These are phyloP conservation scores for Aureobasidium mangrovei DNA, from an alignment of 2,329 filamentous ascomycete genomes.

Conservation along the genomic window DNA sequence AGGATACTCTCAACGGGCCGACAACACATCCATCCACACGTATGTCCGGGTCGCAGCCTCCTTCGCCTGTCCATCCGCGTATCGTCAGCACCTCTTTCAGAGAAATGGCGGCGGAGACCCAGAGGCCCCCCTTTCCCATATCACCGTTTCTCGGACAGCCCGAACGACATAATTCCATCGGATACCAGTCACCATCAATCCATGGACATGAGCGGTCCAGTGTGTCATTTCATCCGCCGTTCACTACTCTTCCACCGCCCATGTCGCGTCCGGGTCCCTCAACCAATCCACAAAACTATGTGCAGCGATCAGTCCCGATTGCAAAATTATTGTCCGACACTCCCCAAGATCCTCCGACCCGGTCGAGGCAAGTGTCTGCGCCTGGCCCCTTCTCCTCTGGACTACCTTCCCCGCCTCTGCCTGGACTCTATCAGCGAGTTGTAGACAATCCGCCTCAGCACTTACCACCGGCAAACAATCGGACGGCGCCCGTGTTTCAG, in stretches of 20 bases:
- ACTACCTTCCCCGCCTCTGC: constrained; percentile 8
- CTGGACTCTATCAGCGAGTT: constrained; percentile 7
- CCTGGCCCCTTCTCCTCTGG: background rate
- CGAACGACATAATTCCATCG: constrained; percentile 19
- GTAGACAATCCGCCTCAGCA: constrained; percentile 15
- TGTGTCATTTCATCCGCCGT: constrained; percentile 1
- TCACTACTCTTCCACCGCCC: constrained; percentile 6
- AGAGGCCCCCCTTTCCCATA: constrained; percentile 35
- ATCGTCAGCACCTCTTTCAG: constrained; percentile 25
- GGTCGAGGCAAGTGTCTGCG: constrained; percentile 8
- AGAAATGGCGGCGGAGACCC: constrained; percentile 38
- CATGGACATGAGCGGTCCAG: constrained; percentile 4
- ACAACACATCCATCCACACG: constrained; percentile 9
- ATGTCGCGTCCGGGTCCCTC: constrained; percentile 1
- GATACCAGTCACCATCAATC: background rate
- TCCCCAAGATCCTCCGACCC: constrained; percentile 6
- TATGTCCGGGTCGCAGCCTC: constrained; percentile 24
- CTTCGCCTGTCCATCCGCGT: constrained; percentile 35
- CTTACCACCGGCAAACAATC: constrained; percentile 10
- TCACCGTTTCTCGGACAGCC: constrained; percentile 33
- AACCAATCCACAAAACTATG: constrained; percentile 8
- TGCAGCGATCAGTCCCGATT: constrained; percentile 8
- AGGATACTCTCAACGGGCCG: background rate
- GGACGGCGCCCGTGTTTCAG: constrained; percentile 11
- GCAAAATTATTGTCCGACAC: constrained; percentile 5